phyloP scores from a whole-genome alignment of 1,139 yeast species.

The Saccharomyces uvarum region DNA sequence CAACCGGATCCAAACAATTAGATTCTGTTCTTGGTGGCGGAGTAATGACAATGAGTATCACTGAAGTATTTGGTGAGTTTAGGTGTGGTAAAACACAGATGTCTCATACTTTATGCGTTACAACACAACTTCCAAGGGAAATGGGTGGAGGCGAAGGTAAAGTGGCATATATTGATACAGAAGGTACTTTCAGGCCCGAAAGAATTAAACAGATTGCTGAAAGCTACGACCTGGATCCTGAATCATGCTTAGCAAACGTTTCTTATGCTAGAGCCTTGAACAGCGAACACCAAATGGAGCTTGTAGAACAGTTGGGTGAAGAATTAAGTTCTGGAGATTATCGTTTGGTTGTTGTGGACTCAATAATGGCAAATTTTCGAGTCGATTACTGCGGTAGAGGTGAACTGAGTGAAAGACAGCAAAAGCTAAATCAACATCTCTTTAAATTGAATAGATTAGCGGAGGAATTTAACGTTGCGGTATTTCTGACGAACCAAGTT shows the following conservation, averaged over 20 bases:
- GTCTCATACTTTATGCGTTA: constrained; percentile 53
- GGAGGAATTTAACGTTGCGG: constrained; percentile 54
- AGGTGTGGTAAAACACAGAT: constrained; percentile 56
- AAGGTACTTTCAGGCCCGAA: constrained; percentile 54
- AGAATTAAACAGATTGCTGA: constrained; percentile 49
- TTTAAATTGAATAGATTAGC: constrained; percentile 45
- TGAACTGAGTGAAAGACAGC: constrained; percentile 54
- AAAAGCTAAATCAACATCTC: constrained; percentile 51
- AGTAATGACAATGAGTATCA: constrained; percentile 51
- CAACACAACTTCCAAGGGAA: constrained; percentile 48
- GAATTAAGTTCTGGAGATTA: constrained; percentile 46
- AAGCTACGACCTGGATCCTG: constrained; percentile 48
- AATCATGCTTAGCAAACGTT: constrained; percentile 45
- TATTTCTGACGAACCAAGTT: constrained; percentile 54
- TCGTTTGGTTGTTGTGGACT: constrained; percentile 43
- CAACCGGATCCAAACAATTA: constrained; percentile 50
- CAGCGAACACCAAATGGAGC: constrained; percentile 54
- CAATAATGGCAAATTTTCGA: constrained; percentile 56
- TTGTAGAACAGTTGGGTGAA: constrained; percentile 45
- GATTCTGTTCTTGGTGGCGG: constrained; percentile 55
- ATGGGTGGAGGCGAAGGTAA: constrained; percentile 58
- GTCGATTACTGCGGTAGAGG: constrained; percentile 57
- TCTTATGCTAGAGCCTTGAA: constrained; percentile 53
- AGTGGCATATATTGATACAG: constrained; percentile 54
- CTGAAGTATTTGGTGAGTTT: constrained; percentile 58